Base-by-base conservation (phyloP, 139 green algal species). In the Coccomyxa sp. region DNA sequence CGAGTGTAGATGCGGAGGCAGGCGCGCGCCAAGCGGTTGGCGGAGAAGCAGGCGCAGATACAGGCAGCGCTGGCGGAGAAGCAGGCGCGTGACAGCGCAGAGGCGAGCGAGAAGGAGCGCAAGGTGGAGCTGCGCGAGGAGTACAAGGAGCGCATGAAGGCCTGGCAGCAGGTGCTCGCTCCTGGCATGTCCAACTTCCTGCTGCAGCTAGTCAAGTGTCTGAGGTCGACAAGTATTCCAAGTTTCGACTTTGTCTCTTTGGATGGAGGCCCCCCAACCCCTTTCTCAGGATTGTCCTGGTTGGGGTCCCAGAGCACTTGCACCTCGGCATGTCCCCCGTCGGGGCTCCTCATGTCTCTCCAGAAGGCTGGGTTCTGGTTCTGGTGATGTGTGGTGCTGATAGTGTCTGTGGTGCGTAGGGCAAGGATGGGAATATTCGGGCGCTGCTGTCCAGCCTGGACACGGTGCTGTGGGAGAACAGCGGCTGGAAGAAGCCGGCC, bases 401-500 rank as follows among this genome's bases (percentile, higher is more conserved):
- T 25, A 11, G 63, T 71, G 63, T 21, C 21, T 71, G 21, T 71
- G 63, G 63, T 71, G 63, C 21, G 63, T 9, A 71, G 63, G 63
- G 63, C 63, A 71, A 71, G 63, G 63, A 71, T 25, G 92, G 92
- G 82, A 98, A 98, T 86, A 94, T 98, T 63, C 90, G 95, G 14
- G 94, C 93, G 0, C 87, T 98, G 88, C 87, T 98, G 81, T 89
- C 86, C 75, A 94, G 87, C 9, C 85, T 98, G 82, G 90, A 98
- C 83, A 94, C 90, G 0, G 94, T 98, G 82, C 82, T 98, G 83
- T 98, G 96, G 96, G 88, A 96, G 79, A 90, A 82, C 77, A 93
- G 88, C 66, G 90, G 92, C 75, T 98, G 95, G 94, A 89, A 86
- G 84, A 60, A 86, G 25, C 88, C 95, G 30, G 85, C 82, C 60